Evolutionary conservation across 208 protist genomes (phyloP), one percentile per base, ranked within the genome.

Genomic region (Acanthamoeba polyphaga): DNA sequence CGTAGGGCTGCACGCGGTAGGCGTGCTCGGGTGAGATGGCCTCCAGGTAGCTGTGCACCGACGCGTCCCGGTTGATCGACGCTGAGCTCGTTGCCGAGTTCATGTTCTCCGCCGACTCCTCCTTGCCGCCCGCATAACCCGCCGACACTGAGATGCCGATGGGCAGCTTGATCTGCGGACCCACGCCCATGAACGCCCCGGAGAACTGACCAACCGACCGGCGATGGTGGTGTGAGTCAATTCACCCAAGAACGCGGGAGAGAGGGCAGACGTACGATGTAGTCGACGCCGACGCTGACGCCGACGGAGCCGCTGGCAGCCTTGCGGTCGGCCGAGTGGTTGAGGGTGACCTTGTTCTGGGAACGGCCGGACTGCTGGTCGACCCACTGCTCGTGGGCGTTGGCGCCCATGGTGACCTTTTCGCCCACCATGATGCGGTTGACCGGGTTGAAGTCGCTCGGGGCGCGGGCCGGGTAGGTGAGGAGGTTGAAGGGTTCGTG

Each of bases 1-100:
- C 60, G 60, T 66, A 66, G 60, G 60, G 60, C 60, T 66, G 60
- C 60, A 66, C 60, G 60, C 60, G 60, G 60, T 66, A 66, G 60
- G 60, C 60, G 3, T 66, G 22, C 60, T n/a, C 7, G 17, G 60
- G 60, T 22, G 60, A 19, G 60, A 66, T 66, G 60, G 60, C 60
- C 24, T 66, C 60, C 17, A 66, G 60, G 60, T 66, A 66, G 60
- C 60, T 66, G 60, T 66, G 60, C 22, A 66, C 60, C 60, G 60
- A 66, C 60, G 60, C 60, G 22, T 66, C 60, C 17, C 60, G 60
- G 60, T 66, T 66, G 60, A 66, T 66, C 60, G 60, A 19, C 60
- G 60, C 60, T 2, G 60, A 66, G 60, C 22, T 66, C 19, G 60
- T 66, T 1, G 60, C 22, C 0, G 60, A 66, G 60, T 66, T 4